A percentile compares a stretch with the other conserved stretches of the same genome.
phyloP scores from a whole-genome alignment of 345 rosid genomes.

The Linum usitatissimum region DNA sequence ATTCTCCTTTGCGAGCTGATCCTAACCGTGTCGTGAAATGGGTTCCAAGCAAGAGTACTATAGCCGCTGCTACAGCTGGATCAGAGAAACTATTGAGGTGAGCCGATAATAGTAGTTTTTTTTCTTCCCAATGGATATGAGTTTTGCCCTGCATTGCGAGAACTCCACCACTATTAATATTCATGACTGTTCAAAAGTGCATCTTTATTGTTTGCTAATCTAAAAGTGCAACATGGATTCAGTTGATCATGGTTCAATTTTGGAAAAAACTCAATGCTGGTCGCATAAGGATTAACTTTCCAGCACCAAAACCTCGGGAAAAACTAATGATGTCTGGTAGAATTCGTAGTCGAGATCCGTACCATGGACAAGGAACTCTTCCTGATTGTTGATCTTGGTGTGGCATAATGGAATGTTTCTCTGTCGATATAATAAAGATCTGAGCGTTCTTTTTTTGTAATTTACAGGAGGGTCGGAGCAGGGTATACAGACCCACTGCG shows the following conservation, averaged over 20 bases:
- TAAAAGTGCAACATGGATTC: background rate
- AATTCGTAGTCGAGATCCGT: too few species aligned
- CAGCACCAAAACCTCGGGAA: background rate
- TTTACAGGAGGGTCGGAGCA: slow-evolving; percentile 59
- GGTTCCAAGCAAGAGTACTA: slow-evolving; percentile 51
- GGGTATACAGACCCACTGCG: slow-evolving; percentile 45
- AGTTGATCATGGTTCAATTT: background rate
- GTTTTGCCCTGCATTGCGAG: background rate
- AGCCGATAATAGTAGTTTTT: background rate
- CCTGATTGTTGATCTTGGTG: background rate
- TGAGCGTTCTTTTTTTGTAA: slow-evolving; percentile 1
- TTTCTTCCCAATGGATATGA: background rate
- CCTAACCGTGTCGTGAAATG: slow-evolving; percentile 57
- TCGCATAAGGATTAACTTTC: background rate
- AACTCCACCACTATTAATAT: background rate
- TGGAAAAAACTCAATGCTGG: background rate
- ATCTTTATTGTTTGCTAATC: too few species aligned
- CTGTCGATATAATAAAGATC: background rate
- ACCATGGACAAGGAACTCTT: too few species aligned
- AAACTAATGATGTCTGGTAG: background rate
- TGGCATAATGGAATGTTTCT: too few species aligned
- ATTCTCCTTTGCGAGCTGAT: slow-evolving; percentile 89
- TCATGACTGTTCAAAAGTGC: background rate
- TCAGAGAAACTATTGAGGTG: slow-evolving; percentile 82
- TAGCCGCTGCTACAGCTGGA: slow-evolving; percentile 67